These are phyloP conservation scores for Colletotrichum trifolii DNA, from an alignment of 2,329 filamentous ascomycete species.

Conservation along the genomic window DNA sequence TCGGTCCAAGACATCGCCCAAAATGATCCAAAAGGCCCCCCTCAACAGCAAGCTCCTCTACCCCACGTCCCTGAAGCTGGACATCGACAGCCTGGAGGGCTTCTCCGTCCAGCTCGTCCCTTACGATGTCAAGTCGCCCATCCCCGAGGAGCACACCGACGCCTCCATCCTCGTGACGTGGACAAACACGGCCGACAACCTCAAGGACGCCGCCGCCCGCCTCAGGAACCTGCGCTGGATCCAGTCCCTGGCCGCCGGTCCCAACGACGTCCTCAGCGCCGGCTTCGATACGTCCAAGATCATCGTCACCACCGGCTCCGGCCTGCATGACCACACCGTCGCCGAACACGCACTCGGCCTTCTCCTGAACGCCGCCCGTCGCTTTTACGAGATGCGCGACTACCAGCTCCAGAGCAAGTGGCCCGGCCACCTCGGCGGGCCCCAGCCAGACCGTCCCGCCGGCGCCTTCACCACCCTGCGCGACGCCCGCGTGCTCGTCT, in stretches of 20 bases:
- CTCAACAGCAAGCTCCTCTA: constrained; percentile 72
- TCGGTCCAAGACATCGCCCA: too few relatives aligned
- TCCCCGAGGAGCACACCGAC: constrained; percentile 68
- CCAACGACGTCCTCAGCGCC: constrained; percentile 72
- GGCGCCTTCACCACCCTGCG: constrained; percentile 69
- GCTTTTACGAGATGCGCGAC: constrained; percentile 73
- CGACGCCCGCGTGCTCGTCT: constrained; percentile 68
- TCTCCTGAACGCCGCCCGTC: constrained; percentile 64
- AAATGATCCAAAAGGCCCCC: neutral
- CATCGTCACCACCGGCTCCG: constrained; percentile 69
- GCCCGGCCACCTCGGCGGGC: constrained; percentile 71
- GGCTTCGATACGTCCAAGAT: constrained; percentile 66
- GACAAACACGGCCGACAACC: constrained; percentile 68
- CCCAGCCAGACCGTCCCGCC: constrained; percentile 67
- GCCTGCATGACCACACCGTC: constrained; percentile 72
- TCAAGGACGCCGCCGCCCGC: constrained; percentile 65
- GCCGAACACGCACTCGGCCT: constrained; percentile 73
- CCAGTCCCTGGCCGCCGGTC: constrained; percentile 73
- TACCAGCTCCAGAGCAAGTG: constrained; percentile 67
- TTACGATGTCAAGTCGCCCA: constrained; percentile 67
- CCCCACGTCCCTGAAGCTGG: constrained; percentile 70
- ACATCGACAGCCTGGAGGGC: constrained; percentile 65
- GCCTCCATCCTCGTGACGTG: constrained; percentile 72
- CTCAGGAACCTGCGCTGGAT: constrained; percentile 72
- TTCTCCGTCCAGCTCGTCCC: constrained; percentile 67